Base-by-base conservation (phyloP, 305 asterid species). In the Fraxinus baroniana region DNA sequence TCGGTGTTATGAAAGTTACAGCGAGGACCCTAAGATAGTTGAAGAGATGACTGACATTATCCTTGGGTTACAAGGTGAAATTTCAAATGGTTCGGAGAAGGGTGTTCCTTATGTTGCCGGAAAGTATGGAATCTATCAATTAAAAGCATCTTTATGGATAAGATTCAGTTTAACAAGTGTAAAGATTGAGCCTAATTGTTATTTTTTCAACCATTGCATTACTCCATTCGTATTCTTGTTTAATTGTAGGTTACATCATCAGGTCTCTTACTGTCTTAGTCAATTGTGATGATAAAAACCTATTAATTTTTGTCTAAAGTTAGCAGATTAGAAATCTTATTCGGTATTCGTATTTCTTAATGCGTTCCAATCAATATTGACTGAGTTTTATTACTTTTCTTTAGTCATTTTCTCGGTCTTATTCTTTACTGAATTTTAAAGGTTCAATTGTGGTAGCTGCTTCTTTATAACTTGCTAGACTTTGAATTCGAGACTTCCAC, bases 1-100 rank as follows among this genome's bases (percentile, higher is more conserved):
- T 12, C 86, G 93, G 5, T 90, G 93, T 73, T 89, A 80, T 60
- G 91, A 89, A 64, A 90, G 93, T 62, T 90, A 89, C 20, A 83
- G 93, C 26, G 90, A 88, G 76, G 91, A 90, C 66, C 87, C 90
- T 2, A 83, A 74, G 22, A 68, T 90, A 5, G 93, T 90, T 79
- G 82, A 73, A 60, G 83, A 80, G 10, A 87, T 90, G 92, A 90
- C 92, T 0, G 90, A 90, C 80, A 79, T 90, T 26, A 86, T 90
- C 68, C 41, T 83, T 2, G 93, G 93, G 4, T 82, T 90, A 44
- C 93, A 90, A 85, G 93, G 93, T 80, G 83, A 89, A 2, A 84
- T 87, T 52, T 89, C 90, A 30, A 7, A 84, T 17, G 84, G 84
- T 78, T 81, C 79, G 78, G 70, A 36, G 1, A 89, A 90, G 77